Conservation (phyloP, 106 monocot genomes). For the Vanilla planifolia region DNA sequence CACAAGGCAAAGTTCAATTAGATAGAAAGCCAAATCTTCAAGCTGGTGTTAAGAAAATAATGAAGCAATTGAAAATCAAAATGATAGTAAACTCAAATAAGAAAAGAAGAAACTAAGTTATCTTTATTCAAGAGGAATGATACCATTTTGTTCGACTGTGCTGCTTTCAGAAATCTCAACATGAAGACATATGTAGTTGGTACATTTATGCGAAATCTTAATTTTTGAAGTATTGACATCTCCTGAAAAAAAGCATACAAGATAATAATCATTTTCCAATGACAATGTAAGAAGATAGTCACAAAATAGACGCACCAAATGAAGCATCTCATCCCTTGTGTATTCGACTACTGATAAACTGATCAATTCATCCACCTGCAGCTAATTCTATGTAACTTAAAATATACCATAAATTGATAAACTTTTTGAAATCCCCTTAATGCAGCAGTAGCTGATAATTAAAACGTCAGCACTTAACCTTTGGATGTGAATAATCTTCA, state of each 20-base stretch:
- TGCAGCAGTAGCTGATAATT: not conserved
- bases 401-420: not conserved
- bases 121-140: not conserved
- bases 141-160: slow-evolving; percentile 34
- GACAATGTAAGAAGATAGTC: not conserved
- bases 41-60: slow-evolving; percentile 20
- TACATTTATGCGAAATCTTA: slow-evolving; percentile 38
- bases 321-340: slow-evolving; percentile 40
- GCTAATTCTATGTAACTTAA: not conserved
- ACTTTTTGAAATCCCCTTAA: not conserved
- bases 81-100: not conserved
- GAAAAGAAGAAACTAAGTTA: not conserved
- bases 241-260: slow-evolving; percentile 20
- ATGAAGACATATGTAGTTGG: slow-evolving; percentile 56
- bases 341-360: slow-evolving; percentile 28
- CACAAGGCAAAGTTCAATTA: slow-evolving; percentile 41
- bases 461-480: slow-evolving; percentile 14
- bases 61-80: not conserved
- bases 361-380: slow-evolving; percentile 42
- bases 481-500: slow-evolving; percentile 59
- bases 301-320: slow-evolving; percentile 28
- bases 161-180: slow-evolving; percentile 50
- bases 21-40: slow-evolving; percentile 46
- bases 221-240: slow-evolving; percentile 23
- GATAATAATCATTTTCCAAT: not conserved